A percentile compares a stretch with the other conserved stretches of the same genome.
phyloP scores from a whole-genome alignment of 345 rosid genomes.

The Rhodamnia argentea region DNA sequence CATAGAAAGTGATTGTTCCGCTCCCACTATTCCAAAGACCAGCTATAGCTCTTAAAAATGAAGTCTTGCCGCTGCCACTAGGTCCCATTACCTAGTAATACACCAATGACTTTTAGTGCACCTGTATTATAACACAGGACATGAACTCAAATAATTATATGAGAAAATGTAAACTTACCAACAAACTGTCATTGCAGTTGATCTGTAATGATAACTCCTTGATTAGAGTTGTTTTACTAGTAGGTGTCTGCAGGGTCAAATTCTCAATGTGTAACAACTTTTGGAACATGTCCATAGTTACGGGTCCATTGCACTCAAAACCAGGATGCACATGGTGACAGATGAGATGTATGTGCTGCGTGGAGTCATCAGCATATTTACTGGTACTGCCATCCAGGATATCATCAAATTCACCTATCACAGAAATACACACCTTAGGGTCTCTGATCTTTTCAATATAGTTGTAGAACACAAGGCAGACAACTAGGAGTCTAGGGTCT shows the following conservation, averaged over 20 bases:
- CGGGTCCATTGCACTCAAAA: slow-evolving; percentile 48
- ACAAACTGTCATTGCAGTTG: slow-evolving; percentile 54
- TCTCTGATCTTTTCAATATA: not conserved
- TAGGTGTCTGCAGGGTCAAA: slow-evolving; percentile 72
- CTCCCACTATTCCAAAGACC: slow-evolving; percentile 88
- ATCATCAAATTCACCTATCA: slow-evolving; percentile 92
- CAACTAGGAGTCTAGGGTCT: not conserved
- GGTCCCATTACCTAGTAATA: slow-evolving; percentile 72
- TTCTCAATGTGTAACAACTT: slow-evolving; percentile 51
- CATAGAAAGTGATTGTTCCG: slow-evolving; percentile 70
- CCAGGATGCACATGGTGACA: slow-evolving; percentile 24
- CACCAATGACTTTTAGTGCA: not conserved
- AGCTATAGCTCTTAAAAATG: slow-evolving; percentile 85
- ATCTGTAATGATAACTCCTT: slow-evolving; percentile 49
- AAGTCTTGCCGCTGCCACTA: slow-evolving; percentile 95
- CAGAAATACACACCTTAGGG: not conserved
- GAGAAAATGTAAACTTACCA: slow-evolving; percentile 35
- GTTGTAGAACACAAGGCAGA: not conserved
- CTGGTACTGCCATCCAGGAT: slow-evolving; percentile 45
- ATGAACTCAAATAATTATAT: not conserved
- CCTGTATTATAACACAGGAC: not conserved
- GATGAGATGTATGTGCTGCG: slow-evolving; percentile 45
- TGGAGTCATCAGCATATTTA: slow-evolving; percentile 22
- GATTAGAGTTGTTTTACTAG: slow-evolving; percentile 57
- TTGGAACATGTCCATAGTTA: slow-evolving; percentile 9